Conservation (phyloP, 1,139 yeast species). For the Casaregolazyma suthepensis region DNA sequence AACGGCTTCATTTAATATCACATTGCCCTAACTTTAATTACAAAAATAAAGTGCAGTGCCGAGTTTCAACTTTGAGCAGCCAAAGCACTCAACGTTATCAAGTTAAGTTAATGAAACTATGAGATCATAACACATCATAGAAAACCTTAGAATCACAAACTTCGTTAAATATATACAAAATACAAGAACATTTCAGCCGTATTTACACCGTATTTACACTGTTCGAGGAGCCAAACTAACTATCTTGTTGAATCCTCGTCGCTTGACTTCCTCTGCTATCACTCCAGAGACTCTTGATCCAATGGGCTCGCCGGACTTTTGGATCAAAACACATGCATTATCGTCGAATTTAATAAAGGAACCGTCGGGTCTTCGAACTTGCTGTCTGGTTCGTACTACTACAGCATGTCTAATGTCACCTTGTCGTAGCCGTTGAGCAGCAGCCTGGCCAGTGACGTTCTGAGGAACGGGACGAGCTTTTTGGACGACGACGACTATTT, state of each 20-base stretch:
- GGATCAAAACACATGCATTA: slow-evolving; percentile 92
- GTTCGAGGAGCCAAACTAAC: slow-evolving; percentile 89
- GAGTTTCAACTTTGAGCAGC: not conserved
- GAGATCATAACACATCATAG: not conserved
- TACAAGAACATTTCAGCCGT: not conserved
- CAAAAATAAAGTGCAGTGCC: not conserved
- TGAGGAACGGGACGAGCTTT: slow-evolving; percentile 80
- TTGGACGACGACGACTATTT: slow-evolving; percentile 90
- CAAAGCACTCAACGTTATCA: not conserved
- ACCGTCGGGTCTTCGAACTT: slow-evolving; percentile 81
- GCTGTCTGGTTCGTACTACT: slow-evolving; percentile 87
- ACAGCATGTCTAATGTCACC: slow-evolving; percentile 97
- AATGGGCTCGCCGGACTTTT: slow-evolving; percentile 87
- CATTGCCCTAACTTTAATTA: not conserved
- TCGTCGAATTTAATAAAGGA: slow-evolving; percentile 84
- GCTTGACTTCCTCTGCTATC: slow-evolving; percentile 87
- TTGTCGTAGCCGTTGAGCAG: slow-evolving; percentile 41
- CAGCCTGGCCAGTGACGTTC: slow-evolving; percentile 32
- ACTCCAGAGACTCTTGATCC: slow-evolving; percentile 92
- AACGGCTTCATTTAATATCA: not conserved
- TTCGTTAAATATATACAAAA: not conserved
- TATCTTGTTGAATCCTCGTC: slow-evolving; percentile 77
- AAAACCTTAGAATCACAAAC: not conserved
- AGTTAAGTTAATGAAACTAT: not conserved
- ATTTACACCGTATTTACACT: slow-evolving; percentile 35